These are phyloP conservation scores for Arachnopeziza araneosa DNA, from an alignment of 2,329 filamentous ascomycete genomes.

Conservation along the genomic window DNA sequence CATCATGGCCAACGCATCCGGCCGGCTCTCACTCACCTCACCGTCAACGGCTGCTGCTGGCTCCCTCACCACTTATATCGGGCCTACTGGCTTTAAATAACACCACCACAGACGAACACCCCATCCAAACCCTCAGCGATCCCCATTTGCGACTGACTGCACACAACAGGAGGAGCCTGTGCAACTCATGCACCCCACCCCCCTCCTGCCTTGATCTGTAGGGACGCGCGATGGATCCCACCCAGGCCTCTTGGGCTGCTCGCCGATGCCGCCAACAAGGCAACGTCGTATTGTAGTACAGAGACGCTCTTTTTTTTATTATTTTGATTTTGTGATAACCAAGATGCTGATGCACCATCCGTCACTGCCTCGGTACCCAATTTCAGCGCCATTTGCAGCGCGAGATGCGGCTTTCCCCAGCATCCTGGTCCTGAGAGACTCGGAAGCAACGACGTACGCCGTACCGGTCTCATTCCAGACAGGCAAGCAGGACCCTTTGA, in stretches of 20 bases:
- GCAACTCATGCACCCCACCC: conserved; percentile 12
- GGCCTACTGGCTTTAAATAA: conserved; percentile 12
- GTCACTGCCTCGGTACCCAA: neutral
- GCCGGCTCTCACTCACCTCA: neutral
- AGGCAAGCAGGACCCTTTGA: neutral
- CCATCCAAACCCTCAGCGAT: neutral
- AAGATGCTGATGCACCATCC: neutral
- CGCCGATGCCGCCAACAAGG: no score
- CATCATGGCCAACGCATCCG: neutral
- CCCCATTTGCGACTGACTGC: neutral
- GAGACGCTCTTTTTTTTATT: no score
- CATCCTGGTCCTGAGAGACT: neutral
- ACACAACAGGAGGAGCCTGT: neutral
- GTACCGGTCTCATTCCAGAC: conserved; percentile 7
- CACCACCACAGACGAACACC: conserved; percentile 1
- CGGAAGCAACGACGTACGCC: conserved; percentile 4
- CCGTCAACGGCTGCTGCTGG: no score
- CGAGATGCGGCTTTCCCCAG: conserved; percentile 15
- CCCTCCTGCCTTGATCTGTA: neutral
- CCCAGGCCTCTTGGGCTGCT: no score
- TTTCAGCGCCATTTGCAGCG: conserved; percentile 5
- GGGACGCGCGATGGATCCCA: neutral
- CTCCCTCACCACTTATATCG: neutral
- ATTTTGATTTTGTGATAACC: no score
- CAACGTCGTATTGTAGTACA: no score